Base-by-base conservation (phyloP, 2,329 filamentous ascomycete species). In the Xylariaceae sp. region DNA sequence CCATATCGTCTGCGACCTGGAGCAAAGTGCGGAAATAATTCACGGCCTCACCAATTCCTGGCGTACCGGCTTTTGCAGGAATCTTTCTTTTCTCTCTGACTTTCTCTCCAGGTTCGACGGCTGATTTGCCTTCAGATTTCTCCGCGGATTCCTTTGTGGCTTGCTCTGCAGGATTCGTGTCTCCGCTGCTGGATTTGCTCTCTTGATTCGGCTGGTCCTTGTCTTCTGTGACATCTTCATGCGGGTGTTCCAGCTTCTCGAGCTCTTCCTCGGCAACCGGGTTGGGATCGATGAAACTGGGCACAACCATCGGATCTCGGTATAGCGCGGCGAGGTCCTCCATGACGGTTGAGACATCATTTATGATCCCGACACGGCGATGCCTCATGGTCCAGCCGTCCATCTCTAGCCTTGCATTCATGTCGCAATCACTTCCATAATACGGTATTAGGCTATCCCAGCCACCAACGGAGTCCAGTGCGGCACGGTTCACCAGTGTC, bases 361-460 rank as follows among this genome's bases (percentile, higher is more conserved):
- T 73, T 27, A 75, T 69, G 9, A 71, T 68, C 4, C 71, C 72
- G 19, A 65, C 65, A 19, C 65, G 63, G 26, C 60, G 62, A 51
- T 72, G 65, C 27, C 64, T 62, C 51, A 69, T 71, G 4, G 62
- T 67, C 62, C 68, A 71, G 0, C 69, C 69, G 40, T 68, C 68
- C 70, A 75, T 72, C 29, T 60, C 63, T 8, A 76, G 55, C 42
- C 72, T 67, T 2, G 65, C 68, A 53, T 77, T 73, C 69, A 76
- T 72, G 55, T 78, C 75, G 62, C 74, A 79, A 62, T 80, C 76
- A 34, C 73, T 75, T 45, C 67, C 71, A 57, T 80, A 80, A 57
- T 75, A 80, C 1, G 76, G 75, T 53, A 81, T 78, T 58, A 76
- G 65, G 2, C 73, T 73, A 60, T 80, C 78, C 74, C 77, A 81